These are phyloP conservation scores for Fusarium sp. DNA, from an alignment of 2,329 filamentous ascomycete genomes.

Conservation along the genomic window DNA sequence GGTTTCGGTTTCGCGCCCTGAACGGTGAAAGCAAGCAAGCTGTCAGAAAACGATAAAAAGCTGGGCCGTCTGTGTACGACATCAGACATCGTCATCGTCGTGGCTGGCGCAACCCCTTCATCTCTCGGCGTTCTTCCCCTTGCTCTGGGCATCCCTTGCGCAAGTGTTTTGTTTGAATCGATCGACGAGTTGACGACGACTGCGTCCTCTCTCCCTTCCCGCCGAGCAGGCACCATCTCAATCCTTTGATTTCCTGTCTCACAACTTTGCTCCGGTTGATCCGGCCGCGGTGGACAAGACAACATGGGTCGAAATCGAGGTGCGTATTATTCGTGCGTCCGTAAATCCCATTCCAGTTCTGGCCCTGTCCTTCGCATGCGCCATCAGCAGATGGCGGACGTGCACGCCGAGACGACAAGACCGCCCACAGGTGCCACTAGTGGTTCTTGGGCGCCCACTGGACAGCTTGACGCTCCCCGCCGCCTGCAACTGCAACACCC, in stretches of 20 bases:
- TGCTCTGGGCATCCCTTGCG: conserved; percentile 37
- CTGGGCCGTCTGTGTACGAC: conserved; percentile 24
- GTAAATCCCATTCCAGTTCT: conserved; percentile 45
- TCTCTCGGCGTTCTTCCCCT: conserved; percentile 26
- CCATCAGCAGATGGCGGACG: conserved; percentile 25
- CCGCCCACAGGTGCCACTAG: conserved; percentile 20
- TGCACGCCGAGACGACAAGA: conserved; percentile 15
- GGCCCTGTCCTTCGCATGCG: conserved; percentile 31
- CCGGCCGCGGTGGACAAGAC: conserved; percentile 45
- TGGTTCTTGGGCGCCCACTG: conserved; percentile 21
- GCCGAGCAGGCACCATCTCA: conserved; percentile 13
- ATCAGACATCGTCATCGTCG: conserved; percentile 40
- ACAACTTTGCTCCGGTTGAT: conserved; percentile 38
- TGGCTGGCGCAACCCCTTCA: conserved; percentile 43
- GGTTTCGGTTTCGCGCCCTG: conserved; percentile 29
- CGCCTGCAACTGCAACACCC: conserved; percentile 37
- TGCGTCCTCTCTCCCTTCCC: conserved; percentile 11
- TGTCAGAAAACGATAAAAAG: not conserved
- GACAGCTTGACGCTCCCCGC: conserved; percentile 20
- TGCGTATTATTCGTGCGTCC: conserved; percentile 59
- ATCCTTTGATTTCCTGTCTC: conserved; percentile 40
- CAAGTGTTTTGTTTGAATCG: conserved; percentile 17
- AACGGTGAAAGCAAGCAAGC: conserved; percentile 13
- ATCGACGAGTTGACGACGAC: too few relatives aligned
- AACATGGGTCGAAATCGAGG: conserved; percentile 71